Conservation (phyloP, 257 asterid species). For the Voacanga thouarsii region DNA sequence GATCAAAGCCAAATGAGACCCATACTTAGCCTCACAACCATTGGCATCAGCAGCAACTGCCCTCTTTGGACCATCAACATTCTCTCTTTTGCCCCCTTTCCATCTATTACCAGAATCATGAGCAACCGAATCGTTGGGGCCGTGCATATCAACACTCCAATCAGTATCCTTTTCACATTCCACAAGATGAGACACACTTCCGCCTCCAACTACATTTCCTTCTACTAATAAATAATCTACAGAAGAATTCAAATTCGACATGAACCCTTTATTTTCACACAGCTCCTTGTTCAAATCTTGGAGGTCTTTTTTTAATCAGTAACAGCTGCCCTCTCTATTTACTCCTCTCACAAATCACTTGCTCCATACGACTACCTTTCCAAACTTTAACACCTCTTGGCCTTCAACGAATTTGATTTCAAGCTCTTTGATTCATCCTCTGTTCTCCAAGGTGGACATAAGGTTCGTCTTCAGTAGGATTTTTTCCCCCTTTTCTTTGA, state of each 20-base stretch:
- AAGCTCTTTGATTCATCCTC: too few species aligned
- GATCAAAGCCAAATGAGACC: background rate
- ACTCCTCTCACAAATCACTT: too few species aligned
- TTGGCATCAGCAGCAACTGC: conserved; percentile 4
- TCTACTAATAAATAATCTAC: conserved; percentile 11
- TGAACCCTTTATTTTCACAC: conserved; percentile 17
- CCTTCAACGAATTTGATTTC: too few species aligned
- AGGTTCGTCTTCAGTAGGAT: too few species aligned
- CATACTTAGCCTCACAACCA: background rate
- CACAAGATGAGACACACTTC: conserved; percentile 1
- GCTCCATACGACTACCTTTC: too few species aligned
- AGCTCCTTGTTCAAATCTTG: conserved; percentile 36
- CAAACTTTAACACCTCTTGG: too few species aligned
- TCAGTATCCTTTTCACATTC: background rate
- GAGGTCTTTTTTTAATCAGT: conserved; percentile 22
- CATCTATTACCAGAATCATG: conserved; percentile 2
- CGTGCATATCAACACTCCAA: background rate
- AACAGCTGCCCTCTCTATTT: too few species aligned
- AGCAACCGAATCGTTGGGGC: conserved; percentile 7
- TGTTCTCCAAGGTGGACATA: too few species aligned
- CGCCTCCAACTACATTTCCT: background rate
- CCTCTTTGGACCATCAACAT: background rate
- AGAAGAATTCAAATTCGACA: conserved; percentile 15
- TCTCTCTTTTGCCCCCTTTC: conserved; percentile 2
- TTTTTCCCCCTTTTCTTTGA: too few species aligned